These are phyloP conservation scores for Colletotrichum magnum DNA, from an alignment of 2,329 filamentous ascomycete species.

Conservation along the genomic window DNA sequence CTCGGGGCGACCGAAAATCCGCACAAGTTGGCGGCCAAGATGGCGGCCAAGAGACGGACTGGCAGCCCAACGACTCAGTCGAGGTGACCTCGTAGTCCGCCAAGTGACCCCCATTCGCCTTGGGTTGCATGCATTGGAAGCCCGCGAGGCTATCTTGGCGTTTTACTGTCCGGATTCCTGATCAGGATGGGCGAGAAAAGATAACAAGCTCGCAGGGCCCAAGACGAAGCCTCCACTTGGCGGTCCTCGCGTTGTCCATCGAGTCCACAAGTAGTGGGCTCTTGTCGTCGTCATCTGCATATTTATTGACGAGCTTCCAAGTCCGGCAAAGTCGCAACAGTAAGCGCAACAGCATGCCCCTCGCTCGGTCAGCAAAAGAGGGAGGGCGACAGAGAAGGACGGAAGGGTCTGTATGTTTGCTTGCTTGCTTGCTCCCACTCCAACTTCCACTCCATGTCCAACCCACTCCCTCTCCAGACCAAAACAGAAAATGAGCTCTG, in stretches of 20 bases:
- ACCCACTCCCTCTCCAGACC: too few relatives aligned
- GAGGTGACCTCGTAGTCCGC: background rate
- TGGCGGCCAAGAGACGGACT: background rate
- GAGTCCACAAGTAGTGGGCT: conserved; percentile 3
- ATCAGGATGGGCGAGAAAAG: conserved; percentile 21
- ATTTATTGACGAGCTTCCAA: conserved; percentile 1
- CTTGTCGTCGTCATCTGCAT: conserved; percentile 13
- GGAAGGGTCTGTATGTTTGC: background rate
- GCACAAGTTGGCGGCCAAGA: background rate
- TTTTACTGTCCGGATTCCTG: conserved; percentile 26
- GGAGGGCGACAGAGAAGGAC: background rate
- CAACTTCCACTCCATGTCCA: too few relatives aligned
- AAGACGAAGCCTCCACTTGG: conserved; percentile 23
- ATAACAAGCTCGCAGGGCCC: conserved; percentile 23
- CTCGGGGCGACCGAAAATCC: background rate
- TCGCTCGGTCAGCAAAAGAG: conserved; percentile 18
- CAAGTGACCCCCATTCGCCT: background rate
- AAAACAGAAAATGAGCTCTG: too few relatives aligned
- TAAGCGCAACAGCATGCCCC: background rate
- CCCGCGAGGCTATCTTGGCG: conserved; percentile 18
- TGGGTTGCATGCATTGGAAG: conserved; percentile 28
- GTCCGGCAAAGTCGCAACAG: background rate
- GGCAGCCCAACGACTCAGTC: conserved; percentile 4
- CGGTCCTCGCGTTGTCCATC: conserved; percentile 6
- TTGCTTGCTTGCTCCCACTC: too few relatives aligned